phyloP scores from a whole-genome alignment of 1,284 basidiomycete genomes.

The Puccinia sorghi region DNA sequence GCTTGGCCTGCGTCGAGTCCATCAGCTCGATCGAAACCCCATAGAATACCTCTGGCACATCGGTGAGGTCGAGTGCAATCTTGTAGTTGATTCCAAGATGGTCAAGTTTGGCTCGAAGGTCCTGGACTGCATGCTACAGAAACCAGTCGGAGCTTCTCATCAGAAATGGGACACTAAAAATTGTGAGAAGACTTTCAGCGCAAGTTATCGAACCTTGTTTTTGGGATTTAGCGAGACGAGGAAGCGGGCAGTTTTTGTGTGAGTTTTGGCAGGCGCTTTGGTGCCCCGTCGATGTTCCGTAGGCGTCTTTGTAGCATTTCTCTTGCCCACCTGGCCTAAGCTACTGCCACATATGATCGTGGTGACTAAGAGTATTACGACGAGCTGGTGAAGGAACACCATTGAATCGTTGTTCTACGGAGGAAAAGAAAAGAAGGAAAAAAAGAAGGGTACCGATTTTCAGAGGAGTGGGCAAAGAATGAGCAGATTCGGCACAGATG shows the following conservation, averaged over 20 bases:
- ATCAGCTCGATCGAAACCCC: neutral
- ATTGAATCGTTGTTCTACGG: neutral
- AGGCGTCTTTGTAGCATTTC: neutral
- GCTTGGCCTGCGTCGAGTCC: conserved; percentile 11
- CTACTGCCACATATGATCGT: neutral
- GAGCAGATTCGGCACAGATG: neutral
- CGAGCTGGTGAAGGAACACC: conserved; percentile 10
- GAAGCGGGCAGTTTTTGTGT: neutral
- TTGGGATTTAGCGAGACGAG: neutral
- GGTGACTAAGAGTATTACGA: neutral
- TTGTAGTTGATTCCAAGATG: neutral
- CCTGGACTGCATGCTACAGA: neutral
- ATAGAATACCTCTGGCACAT: neutral
- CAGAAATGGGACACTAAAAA: neutral
- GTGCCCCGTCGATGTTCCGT: neutral
- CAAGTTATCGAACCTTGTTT: neutral
- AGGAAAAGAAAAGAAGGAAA: neutral
- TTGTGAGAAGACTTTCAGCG: neutral
- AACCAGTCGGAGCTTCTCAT: neutral
- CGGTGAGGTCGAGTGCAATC: neutral
- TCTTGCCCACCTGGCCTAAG: neutral
- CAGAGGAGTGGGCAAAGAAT: neutral
- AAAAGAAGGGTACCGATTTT: too few species aligned
- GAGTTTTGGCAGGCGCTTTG: neutral
- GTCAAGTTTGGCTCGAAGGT: neutral